phyloP scores from a whole-genome alignment of 257 asterid genomes.

The Marsdenia floribunda region DNA sequence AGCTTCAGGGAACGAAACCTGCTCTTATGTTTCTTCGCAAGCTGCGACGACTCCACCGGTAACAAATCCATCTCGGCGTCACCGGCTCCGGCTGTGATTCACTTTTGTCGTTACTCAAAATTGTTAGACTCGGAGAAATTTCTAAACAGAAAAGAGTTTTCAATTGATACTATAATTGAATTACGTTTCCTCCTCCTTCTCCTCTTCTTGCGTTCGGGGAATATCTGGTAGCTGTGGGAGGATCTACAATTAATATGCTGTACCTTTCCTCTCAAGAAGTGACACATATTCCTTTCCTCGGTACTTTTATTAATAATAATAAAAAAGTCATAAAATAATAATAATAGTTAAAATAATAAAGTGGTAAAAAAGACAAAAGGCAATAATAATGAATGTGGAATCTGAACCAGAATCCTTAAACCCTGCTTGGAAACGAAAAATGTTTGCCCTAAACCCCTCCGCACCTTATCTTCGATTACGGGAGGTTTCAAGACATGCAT shows the following conservation, averaged over 20 bases:
- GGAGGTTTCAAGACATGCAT: conserved; percentile 10
- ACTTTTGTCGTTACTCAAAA: too few relatives aligned
- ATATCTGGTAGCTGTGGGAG: neutral
- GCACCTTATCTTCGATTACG: conserved; percentile 25
- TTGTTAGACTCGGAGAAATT: neutral
- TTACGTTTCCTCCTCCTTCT: neutral
- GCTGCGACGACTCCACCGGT: conserved; percentile 61
- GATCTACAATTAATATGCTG: neutral
- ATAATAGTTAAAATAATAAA: too few relatives aligned
- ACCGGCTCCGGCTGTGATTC: neutral
- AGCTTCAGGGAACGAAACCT: conserved; percentile 82
- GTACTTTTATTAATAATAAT: too few relatives aligned
- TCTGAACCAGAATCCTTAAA: neutral
- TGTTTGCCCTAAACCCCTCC: conserved; percentile 42
- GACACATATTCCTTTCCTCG: neutral
- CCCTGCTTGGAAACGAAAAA: conserved; percentile 3
- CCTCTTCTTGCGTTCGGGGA: neutral
- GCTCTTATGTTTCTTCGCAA: conserved; percentile 43
- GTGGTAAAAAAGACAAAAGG: too few relatives aligned
- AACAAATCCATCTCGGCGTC: conserved; percentile 59
- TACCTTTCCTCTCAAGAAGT: neutral
- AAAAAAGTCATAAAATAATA: too few relatives aligned
- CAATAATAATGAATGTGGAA: neutral
- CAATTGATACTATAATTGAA: too few relatives aligned
- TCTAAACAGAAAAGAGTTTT: too few relatives aligned